Base-by-base conservation (phyloP, 495 filamentous ascomycete species). In the Hypomontagnella monticulosa region DNA sequence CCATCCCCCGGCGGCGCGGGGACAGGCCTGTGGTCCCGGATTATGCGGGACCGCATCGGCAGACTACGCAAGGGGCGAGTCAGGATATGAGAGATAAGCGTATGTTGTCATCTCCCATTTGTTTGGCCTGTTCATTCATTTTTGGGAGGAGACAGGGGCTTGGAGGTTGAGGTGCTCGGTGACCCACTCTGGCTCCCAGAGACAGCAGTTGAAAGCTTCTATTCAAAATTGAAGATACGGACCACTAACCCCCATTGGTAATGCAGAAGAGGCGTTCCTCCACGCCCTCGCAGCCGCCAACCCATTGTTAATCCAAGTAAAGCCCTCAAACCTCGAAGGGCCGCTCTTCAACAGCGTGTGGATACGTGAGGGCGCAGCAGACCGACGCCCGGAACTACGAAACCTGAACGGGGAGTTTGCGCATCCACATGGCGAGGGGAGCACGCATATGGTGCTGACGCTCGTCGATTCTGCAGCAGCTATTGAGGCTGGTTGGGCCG, bases 311-410 rank as follows among this genome's bases (percentile, higher is more conserved):
- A 51, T 76, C 14, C 19, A 27, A 1, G 34, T 71, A 3, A 38
- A 40, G 53, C 69, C 69, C 19, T 76, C 73, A n/a, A 48, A 61
- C 20, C 67, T 74, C 5, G 74, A 76, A 53, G 70, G 72, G 12
- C 57, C 55, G 23, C 46, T 58, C 7, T 70, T 58, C 38, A 40
- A 57, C n/a, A 68, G 64, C 14, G 38, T 71, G n/a, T 69, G 43
- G 47, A 18, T 73, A 10, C 48, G 16, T 16, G 30, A 8, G 48
- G 32, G 6, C 15, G 23, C 23, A 6, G 23, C 34, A 12, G 2
- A 44, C 1, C 19, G 42, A 33, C 65, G 63, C 11, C 44, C 42
- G 10, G 59, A 61, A 32, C 40, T 64, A 15, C 19, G 36, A 37
- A 4, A 37, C 4, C 40, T 66, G 30, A 36, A 49, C 32, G 61